These are phyloP conservation scores for Rhodotorula paludigena DNA, from an alignment of 768 basidiomycete species.

Conservation along the genomic window DNA sequence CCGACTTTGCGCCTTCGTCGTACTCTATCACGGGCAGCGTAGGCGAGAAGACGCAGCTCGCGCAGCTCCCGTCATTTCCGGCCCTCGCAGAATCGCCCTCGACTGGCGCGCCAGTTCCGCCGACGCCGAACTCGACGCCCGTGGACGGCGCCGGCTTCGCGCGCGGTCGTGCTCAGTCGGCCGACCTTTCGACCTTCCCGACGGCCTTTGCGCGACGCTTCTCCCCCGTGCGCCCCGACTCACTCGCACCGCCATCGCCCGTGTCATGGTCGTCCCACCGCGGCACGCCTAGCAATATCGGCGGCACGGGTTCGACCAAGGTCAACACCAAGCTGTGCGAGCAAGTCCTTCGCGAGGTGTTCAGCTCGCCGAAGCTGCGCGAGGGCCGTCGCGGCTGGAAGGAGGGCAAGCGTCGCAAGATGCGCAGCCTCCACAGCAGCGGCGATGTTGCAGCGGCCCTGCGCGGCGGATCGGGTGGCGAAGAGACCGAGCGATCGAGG, in stretches of 20 bases:
- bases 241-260: neutral
- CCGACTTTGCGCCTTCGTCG: conserved; percentile 32
- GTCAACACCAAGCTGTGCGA: conserved; percentile 93
- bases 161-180: conserved; percentile 10
- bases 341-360: conserved; percentile 84
- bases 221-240: conserved; percentile 7
- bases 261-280: conserved; percentile 13
- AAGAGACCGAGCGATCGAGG: conserved; percentile 1
- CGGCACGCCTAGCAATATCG: conserved; percentile 49
- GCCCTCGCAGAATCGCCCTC: conserved; percentile 2
- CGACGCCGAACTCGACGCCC: conserved; percentile 38
- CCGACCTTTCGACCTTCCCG: conserved; percentile 15
- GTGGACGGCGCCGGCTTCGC: conserved; percentile 6
- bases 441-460: conserved; percentile 2
- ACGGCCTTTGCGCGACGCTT: conserved; percentile 17
- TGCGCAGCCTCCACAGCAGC: conserved; percentile 12
- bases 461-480: neutral
- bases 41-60: conserved; percentile 17
- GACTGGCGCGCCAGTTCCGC: conserved; percentile 9
- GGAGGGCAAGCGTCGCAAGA: conserved; percentile 20
- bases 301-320: conserved; percentile 83
- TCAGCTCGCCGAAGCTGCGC: conserved; percentile 52
- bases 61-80: conserved; percentile 18
- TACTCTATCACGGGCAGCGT: conserved; percentile 28
- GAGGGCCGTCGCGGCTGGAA: conserved; percentile 52